Conservation (phyloP, 129 eudicot species). For the Cynara cardunculus region DNA sequence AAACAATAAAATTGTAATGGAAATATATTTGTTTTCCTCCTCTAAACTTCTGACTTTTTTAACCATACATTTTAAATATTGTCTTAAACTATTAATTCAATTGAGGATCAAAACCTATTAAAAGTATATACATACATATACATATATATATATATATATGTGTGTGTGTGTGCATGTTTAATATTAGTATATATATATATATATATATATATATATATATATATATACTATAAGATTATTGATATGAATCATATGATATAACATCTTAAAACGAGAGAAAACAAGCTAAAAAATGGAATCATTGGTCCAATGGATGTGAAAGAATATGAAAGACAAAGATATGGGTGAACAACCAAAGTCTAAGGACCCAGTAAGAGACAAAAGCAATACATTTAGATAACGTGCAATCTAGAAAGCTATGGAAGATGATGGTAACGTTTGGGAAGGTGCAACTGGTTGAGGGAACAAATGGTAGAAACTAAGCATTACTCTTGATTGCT, state of each 20-base stretch:
- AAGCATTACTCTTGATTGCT: not conserved
- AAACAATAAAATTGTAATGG: too few species aligned
- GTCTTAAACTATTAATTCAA: not conserved
- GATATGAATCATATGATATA: too few species aligned
- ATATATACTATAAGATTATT: too few species aligned
- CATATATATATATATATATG: too few species aligned
- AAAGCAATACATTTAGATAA: not conserved
- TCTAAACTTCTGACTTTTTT: too few species aligned
- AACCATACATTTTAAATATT: not conserved
- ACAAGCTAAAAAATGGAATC: not conserved
- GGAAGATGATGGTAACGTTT: not conserved
- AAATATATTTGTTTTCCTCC: too few species aligned
- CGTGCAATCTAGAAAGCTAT: not conserved
- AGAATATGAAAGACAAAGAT: not conserved
- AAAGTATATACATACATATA: too few species aligned
- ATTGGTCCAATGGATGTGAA: not conserved
- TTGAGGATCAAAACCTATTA: not conserved
- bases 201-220: too few species aligned
- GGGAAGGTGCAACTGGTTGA: not conserved
- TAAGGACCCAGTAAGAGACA: not conserved
- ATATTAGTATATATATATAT: too few species aligned
- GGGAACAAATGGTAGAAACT: not conserved
- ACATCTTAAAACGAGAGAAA: not conserved
- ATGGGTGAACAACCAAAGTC: not conserved
- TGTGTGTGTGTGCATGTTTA: too few species aligned